Conservation (phyloP, 768 basidiomycete species). For the Serendipita sp. region DNA sequence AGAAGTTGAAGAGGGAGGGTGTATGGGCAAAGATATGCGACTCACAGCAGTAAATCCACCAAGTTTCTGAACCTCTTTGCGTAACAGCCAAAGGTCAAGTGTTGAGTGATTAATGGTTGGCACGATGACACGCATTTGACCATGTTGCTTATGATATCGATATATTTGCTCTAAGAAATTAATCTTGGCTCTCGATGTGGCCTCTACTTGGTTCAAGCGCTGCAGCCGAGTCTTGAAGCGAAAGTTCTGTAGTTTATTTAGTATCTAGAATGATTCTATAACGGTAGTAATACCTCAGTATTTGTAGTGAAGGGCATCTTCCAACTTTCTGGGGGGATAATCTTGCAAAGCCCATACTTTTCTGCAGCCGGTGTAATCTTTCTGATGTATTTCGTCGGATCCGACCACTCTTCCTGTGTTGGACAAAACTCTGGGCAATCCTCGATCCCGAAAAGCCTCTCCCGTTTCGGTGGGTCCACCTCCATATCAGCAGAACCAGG, state of each 20-base stretch:
- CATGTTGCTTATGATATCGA: conserved; percentile 91
- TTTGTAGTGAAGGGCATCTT: conserved; percentile 92
- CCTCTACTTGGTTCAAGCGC: conserved; percentile 91
- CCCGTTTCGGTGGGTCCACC: not conserved
- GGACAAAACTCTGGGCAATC: conserved; percentile 88
- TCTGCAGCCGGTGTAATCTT: conserved; percentile 56
- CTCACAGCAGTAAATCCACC: conserved; percentile 80
- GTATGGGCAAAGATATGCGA: conserved; percentile 14
- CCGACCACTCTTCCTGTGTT: conserved; percentile 76
- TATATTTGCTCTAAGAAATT: conserved; percentile 96
- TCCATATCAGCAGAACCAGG: not conserved
- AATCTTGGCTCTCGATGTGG: conserved; percentile 87
- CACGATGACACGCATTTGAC: conserved; percentile 76
- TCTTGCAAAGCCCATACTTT: conserved; percentile 84
- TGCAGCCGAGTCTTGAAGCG: conserved; percentile 93
- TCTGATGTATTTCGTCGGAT: conserved; percentile 87
- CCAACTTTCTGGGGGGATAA: conserved; percentile 87
- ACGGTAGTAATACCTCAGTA: conserved; percentile 53
- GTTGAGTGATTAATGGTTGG: conserved; percentile 88
- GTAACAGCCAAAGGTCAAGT: conserved; percentile 82
- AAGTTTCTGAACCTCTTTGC: conserved; percentile 77
- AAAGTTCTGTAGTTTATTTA: conserved; percentile 41
- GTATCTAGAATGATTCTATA: not conserved
- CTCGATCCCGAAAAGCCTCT: conserved; percentile 65
- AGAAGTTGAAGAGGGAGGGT: conserved; percentile 9